phyloP scores from a whole-genome alignment of 2,329 filamentous ascomycete species.

The Exutisphaerella laricina region DNA sequence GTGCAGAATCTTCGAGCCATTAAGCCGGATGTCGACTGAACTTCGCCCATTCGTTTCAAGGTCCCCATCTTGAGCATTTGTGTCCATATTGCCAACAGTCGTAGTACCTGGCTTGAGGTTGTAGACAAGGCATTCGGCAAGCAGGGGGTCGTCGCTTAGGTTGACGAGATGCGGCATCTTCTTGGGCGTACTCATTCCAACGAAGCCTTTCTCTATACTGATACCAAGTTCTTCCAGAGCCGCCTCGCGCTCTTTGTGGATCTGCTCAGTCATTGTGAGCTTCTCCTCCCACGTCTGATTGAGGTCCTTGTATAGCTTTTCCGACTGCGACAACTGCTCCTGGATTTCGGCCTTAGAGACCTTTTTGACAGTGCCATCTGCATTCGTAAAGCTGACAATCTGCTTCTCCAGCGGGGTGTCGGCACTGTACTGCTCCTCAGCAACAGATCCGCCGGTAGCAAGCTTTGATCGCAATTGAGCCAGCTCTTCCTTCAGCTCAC shows the following conservation, averaged over 20 bases:
- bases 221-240: conserved; percentile 95
- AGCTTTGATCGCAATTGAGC: conserved; percentile 81
- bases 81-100: conserved; percentile 89
- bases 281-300: conserved; percentile 99
- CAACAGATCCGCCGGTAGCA: conserved; percentile 42
- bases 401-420: conserved; percentile 92
- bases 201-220: conserved; percentile 97
- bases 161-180: conserved; percentile 99
- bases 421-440: conserved; percentile 80
- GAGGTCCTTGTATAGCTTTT: conserved; percentile 90
- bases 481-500: conserved; percentile 93
- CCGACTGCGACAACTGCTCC: conserved; percentile 90
- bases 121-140: conserved; percentile 95
- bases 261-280: conserved; percentile 86
- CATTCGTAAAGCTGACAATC: conserved; percentile 84
- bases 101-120: conserved; percentile 95
- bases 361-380: conserved; percentile 84
- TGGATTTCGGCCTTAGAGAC: conserved; percentile 98
- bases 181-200: conserved; percentile 91
- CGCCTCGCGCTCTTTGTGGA: conserved; percentile 93
- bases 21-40: conserved; percentile 83
- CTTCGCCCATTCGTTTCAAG: conserved; percentile 14
- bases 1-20: conserved; percentile 85
- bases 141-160: conserved; percentile 70
- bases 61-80: conserved; percentile 49